Evolutionary conservation across 192 early-diverging fungal genomes (phyloP).

Genomic region (Coemansia sp.): DNA sequence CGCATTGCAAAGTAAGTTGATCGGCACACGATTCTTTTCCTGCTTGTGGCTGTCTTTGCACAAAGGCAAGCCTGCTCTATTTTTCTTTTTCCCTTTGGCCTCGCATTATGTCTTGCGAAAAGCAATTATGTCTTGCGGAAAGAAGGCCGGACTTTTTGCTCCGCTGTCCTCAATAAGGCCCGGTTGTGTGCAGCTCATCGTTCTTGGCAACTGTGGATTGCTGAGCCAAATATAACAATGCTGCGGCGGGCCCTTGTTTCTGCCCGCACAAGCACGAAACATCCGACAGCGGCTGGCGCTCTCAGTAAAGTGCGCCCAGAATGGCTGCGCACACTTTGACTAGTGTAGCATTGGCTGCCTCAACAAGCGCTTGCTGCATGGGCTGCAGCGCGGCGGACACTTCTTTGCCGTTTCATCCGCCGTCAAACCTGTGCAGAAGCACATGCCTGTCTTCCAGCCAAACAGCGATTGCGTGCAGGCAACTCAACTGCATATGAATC

Average conservation of each 20-base stretch:
- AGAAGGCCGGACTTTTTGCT: not conserved
- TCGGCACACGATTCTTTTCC: not conserved
- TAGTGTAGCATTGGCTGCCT: not conserved
- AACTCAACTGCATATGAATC: not conserved
- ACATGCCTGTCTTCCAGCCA: not conserved
- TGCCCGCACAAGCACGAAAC: not conserved
- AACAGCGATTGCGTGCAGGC: conserved; percentile 17
- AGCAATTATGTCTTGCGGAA: not conserved
- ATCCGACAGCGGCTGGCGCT: not conserved
- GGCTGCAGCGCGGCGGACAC: not conserved
- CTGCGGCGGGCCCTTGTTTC: not conserved
- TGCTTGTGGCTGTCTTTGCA: not conserved
- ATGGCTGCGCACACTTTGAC: not conserved
- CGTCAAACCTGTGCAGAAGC: not conserved
- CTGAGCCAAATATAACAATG: not conserved
- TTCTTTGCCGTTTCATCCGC: not conserved
- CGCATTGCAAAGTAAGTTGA: conserved; percentile 46
- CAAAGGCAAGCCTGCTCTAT: conserved; percentile 1
- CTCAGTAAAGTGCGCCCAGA: not conserved
- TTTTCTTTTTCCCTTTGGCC: not conserved
- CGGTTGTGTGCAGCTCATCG: not conserved
- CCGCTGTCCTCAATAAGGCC: not conserved
- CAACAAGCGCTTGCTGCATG: not conserved
- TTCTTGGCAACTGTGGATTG: not conserved
- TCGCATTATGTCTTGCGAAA: conserved; percentile 1